Evolutionary conservation across 129 eudicot genomes (phyloP), one percentile per base, ranked within the genome.

Genomic region (Flaveria linearis): DNA sequence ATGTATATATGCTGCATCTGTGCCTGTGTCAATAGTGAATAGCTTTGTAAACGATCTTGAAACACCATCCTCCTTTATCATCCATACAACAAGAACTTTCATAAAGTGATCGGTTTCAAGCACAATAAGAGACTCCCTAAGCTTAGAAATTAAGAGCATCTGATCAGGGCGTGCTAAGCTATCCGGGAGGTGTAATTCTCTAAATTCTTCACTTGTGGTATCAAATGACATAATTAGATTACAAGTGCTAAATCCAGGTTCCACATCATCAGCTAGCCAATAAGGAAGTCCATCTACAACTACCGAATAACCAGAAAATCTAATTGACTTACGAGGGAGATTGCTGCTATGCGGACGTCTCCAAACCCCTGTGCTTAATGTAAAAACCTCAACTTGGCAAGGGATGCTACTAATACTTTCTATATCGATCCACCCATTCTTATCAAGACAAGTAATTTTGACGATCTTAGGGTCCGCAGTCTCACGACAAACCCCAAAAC

Each of bases 401-500:
- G 61, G 28, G 61, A 55, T 17, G 60, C 8, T n/a, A 53, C 25
- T 17, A 7, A 17, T 1, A 53, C 23, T n/a, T 17, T 53, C 60
- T 9, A 0, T n/a, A 53, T 5, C 11, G 0, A 15, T 14, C n/a
- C 9, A 8, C 56, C 60, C 0, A 3, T 9, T 3, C 14, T 6
- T 53, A 53, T n/a, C 3, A 18, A 7, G 9, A 67, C 71, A 75
- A 15, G 78, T 82, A 75, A 87, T 74, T 75, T 87, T 85, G 17
- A 74, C 61, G 18, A 55, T 18, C 61, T 55, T 18, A 9, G 73
- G 72, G 53, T 79, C 88, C 12, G 16, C 18, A 13, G 67, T 76
- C 4, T 46, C 41, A 1, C 66, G 76, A 36, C 83, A 81, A 79
- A 76, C 78, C 5, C 91, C 91, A 52, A 84, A 84, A 52, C 91